These are phyloP conservation scores for Gossypium lobatum DNA, from an alignment of 441 rosid species.

Conservation along the genomic window DNA sequence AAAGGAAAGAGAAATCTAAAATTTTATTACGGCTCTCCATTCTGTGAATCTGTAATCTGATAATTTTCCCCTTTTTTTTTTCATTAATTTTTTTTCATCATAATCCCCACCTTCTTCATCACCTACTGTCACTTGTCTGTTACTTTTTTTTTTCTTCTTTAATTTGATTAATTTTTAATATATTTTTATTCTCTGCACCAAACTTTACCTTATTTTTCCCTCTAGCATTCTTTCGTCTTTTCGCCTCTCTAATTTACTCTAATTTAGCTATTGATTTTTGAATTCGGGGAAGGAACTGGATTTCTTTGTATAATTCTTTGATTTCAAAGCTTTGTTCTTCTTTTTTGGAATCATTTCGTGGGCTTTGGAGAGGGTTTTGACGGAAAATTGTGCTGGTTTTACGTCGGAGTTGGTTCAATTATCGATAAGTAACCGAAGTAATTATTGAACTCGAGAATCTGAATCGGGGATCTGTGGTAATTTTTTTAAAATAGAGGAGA, in stretches of 20 bases:
- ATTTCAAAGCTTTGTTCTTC: background rate
- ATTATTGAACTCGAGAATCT: background rate
- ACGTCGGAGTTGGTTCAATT: conserved; percentile 9
- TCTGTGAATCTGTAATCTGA: background rate
- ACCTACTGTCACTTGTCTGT: conserved; percentile 26
- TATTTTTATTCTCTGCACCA: conserved; percentile 8
- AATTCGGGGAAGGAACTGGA: conserved; percentile 10
- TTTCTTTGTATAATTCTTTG: conserved; percentile 4
- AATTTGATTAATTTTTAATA: background rate
- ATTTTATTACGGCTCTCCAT: conserved; percentile 6
- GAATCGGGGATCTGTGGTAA: conserved; percentile 36
- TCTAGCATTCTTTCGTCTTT: background rate
- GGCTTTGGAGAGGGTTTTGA: background rate
- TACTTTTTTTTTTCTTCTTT: conserved; percentile 10
- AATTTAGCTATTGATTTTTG: background rate
- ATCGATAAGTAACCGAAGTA: background rate
- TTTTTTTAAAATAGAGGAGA: background rate
- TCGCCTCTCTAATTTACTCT: conserved; percentile 12
- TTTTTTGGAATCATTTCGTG: background rate
- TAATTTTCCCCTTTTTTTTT: background rate
- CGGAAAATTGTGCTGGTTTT: background rate
- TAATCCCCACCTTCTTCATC: conserved; percentile 11
- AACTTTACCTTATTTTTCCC: background rate
- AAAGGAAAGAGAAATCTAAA: background rate
- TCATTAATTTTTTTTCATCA: background rate